These are phyloP conservation scores for Paraphoma sp. DNA, from an alignment of 2,329 filamentous ascomycete genomes.

Conservation along the genomic window DNA sequence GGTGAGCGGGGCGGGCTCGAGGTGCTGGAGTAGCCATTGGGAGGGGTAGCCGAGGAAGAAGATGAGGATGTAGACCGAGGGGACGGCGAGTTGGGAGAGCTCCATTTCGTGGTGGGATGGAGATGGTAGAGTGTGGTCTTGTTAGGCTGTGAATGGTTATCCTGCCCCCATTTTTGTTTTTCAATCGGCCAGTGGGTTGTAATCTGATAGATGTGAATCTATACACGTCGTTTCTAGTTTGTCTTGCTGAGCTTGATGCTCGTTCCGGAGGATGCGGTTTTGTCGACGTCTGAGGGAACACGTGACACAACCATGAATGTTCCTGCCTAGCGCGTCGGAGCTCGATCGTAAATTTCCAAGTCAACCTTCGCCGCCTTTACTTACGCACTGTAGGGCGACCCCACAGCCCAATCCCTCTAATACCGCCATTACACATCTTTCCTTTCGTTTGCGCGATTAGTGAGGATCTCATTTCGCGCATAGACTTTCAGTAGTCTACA, in stretches of 20 bases:
- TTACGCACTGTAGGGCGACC: conserved; percentile 29
- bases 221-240: too few species aligned
- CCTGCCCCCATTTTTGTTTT: not conserved
- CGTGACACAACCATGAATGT: not conserved
- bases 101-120: conserved; percentile 24
- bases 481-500: conserved; percentile 11
- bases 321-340: conserved; percentile 6
- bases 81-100: conserved; percentile 65
- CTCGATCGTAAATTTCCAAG: conserved; percentile 18
- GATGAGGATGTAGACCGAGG: conserved; percentile 70
- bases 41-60: conserved; percentile 74
- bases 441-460: conserved; percentile 13
- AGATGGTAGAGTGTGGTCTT: conserved; percentile 1
- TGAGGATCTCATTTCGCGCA: conserved; percentile 5
- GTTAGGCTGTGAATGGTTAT: not conserved
- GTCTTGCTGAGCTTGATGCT: too few species aligned
- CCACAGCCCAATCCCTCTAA: conserved; percentile 23
- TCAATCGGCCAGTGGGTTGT: too few species aligned
- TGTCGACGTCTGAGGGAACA: not conserved
- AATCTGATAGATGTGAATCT: too few species aligned
- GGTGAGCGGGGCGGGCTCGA: conserved; percentile 66
- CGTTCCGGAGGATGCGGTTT: too few species aligned
- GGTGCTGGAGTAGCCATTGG: conserved; percentile 70
- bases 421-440: conserved; percentile 9
- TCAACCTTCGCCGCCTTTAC: conserved; percentile 20